Conservation (phyloP, 345 rosid genomes). For the Corchorus olitorius region DNA sequence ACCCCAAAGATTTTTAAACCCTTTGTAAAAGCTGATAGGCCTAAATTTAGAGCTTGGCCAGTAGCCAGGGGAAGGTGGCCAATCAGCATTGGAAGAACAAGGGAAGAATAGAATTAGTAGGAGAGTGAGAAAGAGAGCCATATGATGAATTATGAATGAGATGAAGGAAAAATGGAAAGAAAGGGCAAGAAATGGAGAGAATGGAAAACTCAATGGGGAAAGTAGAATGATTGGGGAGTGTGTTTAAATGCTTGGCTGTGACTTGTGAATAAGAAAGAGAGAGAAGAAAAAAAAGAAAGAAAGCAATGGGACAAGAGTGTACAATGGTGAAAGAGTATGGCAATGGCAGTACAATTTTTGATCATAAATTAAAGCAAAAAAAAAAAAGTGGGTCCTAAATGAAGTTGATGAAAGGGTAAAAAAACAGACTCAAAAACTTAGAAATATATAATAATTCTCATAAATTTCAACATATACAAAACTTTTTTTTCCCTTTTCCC, state of each 20-base stretch:
- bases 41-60: conserved; percentile 86
- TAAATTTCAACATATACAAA: neutral
- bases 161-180: neutral
- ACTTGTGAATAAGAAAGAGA: conserved; percentile 24
- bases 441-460: neutral
- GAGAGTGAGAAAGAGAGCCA: conserved; percentile 40
- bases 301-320: conserved; percentile 22
- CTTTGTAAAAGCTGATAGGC: conserved; percentile 64
- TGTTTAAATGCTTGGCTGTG: conserved; percentile 38
- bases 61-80: conserved; percentile 95
- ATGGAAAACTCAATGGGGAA: conserved; percentile 17
- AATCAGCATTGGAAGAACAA: conserved; percentile 47
- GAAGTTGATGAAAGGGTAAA: conserved; percentile 6
- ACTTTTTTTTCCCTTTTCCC: neutral
- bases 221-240: conserved; percentile 32
- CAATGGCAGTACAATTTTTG: conserved; percentile 27
- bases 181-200: conserved; percentile 27
- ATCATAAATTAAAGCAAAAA: conserved; percentile 20
- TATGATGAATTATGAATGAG: conserved; percentile 1
- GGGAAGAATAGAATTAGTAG: conserved; percentile 41
- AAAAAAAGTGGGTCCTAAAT: conserved; percentile 39
- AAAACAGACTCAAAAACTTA: neutral
- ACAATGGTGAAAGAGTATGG: conserved; percentile 34
- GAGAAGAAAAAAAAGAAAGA: conserved; percentile 12
- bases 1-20: conserved; percentile 94